These are phyloP conservation scores for Microstegium vimineum DNA, from an alignment of 176 grass and related monocot genomes.

Conservation along the genomic window DNA sequence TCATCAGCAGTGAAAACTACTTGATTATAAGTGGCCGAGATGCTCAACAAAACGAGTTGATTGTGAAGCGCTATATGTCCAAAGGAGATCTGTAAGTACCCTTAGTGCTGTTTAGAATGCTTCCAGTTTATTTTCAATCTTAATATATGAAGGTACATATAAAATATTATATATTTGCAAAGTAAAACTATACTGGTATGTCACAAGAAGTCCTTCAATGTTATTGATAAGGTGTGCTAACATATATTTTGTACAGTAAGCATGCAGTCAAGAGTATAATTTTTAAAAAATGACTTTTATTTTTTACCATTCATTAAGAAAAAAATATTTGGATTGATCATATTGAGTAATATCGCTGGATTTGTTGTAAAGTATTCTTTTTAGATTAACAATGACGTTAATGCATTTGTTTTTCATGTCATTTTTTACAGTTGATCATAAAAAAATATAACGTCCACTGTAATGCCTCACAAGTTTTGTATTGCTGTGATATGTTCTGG, in stretches of 20 bases:
- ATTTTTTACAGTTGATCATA: not conserved
- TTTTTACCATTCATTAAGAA: not conserved
- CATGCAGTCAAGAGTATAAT: not conserved
- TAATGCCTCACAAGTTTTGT: not conserved
- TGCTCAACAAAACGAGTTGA: constrained; percentile 94
- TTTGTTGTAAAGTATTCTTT: not conserved
- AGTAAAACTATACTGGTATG: not conserved
- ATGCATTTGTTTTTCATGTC: not conserved
- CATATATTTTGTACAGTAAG: not conserved
- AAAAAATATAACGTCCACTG: not conserved
- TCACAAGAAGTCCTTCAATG: not conserved
- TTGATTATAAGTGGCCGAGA: constrained; percentile 90
- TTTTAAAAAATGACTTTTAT: not conserved
- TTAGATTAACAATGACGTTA: not conserved
- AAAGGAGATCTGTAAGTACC: constrained; percentile 95
- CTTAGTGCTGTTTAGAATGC: not conserved
- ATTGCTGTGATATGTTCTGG: constrained; percentile 8
- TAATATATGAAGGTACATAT: not conserved
- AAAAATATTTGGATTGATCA: not conserved
- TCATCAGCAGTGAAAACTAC: constrained; percentile 98
- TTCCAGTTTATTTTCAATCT: not conserved
- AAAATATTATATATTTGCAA: not conserved
- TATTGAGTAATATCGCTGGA: not conserved
- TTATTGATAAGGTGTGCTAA: not conserved
- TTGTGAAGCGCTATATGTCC: constrained; percentile 97